Evolutionary conservation across 768 basidiomycete genomes (phyloP), one percentile per base, ranked within the genome.

Genomic region (Lactarius indigo): DNA sequence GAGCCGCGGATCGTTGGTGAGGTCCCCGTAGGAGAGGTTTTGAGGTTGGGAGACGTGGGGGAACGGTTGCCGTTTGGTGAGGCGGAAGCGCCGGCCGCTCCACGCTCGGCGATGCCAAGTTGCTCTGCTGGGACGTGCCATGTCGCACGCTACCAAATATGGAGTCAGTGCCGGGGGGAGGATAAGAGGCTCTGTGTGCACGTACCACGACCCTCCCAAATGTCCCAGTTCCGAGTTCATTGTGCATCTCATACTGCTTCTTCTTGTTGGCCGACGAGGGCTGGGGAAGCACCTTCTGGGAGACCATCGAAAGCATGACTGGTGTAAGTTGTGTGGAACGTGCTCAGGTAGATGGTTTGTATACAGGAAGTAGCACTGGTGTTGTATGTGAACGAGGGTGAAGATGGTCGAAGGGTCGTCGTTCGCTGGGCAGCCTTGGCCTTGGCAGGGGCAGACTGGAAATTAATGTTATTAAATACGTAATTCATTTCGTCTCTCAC

Each of bases 131-230:
- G 90, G 3, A 92, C 88, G 69, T 89, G 80, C 90, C 90, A 92
- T 56, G 87, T 90, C 42, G 90, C 89, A 75, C 79, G 81, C 90
- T 92, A 64, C n/a, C 17, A 54, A 12, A 5, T 33, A 31, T 23
- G 56, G 61, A 30, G 28, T 42, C 57, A 50, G 17, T 39, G 37
- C 47, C 37, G 64, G 47, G 42, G 7, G 44, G 61, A 68, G 44
- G n/a, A 6, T 20, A 47, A 20, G 37, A 44, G 44, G 57, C 12
- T 13, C 9, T 58, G 63, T 30, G 74, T 62, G 54, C 20, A 78
- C 79, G 78, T 72, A 92, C 90, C 76, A 94, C 82, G 57, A 98
- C 96, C 75, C 93, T 92, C 30, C 95, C 95, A 77, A 96, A 97
- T 0, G 93, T 88, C 3, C 95, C 95, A 17, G 83, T 82, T 5